Conservation (phyloP, 768 basidiomycete species). For the Cystofilobasidium capitatum region DNA sequence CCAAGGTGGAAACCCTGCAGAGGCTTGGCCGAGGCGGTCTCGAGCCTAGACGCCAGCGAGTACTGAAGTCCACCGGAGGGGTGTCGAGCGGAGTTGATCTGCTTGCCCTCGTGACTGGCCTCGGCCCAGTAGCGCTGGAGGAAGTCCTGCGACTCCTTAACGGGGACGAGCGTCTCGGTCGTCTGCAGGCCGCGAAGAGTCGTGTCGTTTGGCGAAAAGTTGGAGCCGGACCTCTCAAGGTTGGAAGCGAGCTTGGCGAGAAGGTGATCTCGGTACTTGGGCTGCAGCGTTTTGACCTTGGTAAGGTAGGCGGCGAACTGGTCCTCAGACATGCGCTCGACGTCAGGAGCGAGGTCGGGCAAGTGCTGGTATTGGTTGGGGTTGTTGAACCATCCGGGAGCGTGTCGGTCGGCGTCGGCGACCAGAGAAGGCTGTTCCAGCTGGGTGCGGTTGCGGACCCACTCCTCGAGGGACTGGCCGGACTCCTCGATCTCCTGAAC, state of each 20-base stretch:
- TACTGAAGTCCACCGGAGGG: conserved; percentile 21
- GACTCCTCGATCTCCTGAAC: not conserved
- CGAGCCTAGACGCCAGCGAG: conserved; percentile 23
- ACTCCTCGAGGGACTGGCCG: conserved; percentile 1
- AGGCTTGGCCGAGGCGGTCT: not conserved
- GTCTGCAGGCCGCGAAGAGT: not conserved
- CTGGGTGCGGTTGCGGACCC: not conserved
- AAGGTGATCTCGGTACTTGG: conserved; percentile 22
- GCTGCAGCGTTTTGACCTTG: conserved; percentile 19
- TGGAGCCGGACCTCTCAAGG: not conserved
- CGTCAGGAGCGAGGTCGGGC: conserved; percentile 2
- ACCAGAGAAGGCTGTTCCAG: not conserved
- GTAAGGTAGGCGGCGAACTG: conserved; percentile 18
- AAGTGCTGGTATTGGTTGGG: conserved; percentile 5
- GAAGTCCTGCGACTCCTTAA: conserved; percentile 6
- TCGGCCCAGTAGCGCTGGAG: not conserved
- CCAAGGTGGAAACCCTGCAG: conserved; percentile 12
- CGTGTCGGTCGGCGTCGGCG: not conserved
- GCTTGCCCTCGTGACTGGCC: not conserved
- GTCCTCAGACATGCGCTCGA: conserved; percentile 21
- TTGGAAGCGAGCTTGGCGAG: not conserved
- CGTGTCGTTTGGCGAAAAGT: not conserved
- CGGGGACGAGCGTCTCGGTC: conserved; percentile 1
- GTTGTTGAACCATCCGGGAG: not conserved
- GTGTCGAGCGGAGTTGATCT: conserved; percentile 9